Evolutionary conservation across 2,329 filamentous ascomycete genomes (phyloP), one percentile per base, ranked within the genome.

Genomic region (Fusarium sp.): DNA sequence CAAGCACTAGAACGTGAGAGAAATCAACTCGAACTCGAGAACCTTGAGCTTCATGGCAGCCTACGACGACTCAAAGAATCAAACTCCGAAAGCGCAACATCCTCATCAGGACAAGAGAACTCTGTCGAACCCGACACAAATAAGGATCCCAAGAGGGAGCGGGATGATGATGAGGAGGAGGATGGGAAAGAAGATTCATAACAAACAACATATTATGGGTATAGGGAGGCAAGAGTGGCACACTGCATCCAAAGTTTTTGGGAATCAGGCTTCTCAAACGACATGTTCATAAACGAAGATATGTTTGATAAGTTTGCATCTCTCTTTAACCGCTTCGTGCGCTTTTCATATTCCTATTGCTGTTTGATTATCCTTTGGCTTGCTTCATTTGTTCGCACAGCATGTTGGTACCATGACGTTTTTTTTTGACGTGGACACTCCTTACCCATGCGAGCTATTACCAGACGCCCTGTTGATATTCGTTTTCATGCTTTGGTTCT

Each of bases 1-100:
- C 33, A 78, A 60, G 44, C 68, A 24, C 73, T 78, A 14, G 77
- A 78, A 35, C 75, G 63, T 17, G 77, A 78, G 56, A 72, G 77
- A 31, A 67, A 65, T 20, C 59, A 74, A 44, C 62, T 78, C 14
- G 77, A 78, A 28, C 69, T 69, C 31, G 77, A 78, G 39, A 78
- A 78, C 12, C 63, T 63, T 45, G 76, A 77, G 47, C 72, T 78
- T 31, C 76, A 77, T 6, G 77, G 77, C 20, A 78, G 18, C n/a
- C 51, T 78, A n/a, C 60, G 57, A 42, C 67, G 60, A 28, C 70
- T 77, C 61, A 78, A 78, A 47, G 66, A 58, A 28, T 54, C 69
- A 14, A 60, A 57, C 7, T 71, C 75, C 12, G 65, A 66, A 18
- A 64, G 56, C 8, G 63, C 63, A 26, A 18, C 45, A 11, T 61